Evolutionary conservation across 202 grass and related monocot species (phyloP), one percentile per base, ranked within the genome.

Genomic region (Panicum hallii): DNA sequence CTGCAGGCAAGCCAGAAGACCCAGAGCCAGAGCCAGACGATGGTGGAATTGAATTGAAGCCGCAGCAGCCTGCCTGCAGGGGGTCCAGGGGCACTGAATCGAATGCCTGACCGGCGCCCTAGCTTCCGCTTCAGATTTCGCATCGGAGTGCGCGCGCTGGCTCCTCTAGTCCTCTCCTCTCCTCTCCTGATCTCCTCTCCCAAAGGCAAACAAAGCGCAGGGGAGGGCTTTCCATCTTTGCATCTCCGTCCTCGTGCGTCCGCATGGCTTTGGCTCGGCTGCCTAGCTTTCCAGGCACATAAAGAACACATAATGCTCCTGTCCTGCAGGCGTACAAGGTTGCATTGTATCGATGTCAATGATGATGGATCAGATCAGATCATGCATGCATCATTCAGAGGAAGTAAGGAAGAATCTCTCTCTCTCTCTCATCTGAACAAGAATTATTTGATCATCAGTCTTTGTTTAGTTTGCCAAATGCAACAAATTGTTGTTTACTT

Each of bases 1-100:
- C 75, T 74, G 87, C 41, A 88, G 82, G 75, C 79, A 61, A 57
- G 9, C 44, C 44, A 46, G 44, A 46, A 2, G 44, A 15, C 12
- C 11, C 23, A 13, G 58, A 23, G 3, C 22, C n/a, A 11, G n/a
- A 12, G 3, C 22, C n/a, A 11, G n/a, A 12, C 10, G 23, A 2
- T 58, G 56, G 7, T 30, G 56, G 61, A 65, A 65, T 65, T 64
- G 13, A 64, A 64, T 64, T 38, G 43, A 22, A 71, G 69, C 67
- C 44, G 67, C 47, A n/a, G 19, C 19, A 17, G 19, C 13, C 53
- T n/a, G 20, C 10, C 26, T 62, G 58, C 61, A 63, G 60, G 17
- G 66, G 66, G 41, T 15, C 30, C 62, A 15, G 62, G 15, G 63
- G 71, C 71, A 54, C 71, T 74, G 71, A 74, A 74, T 74, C 48